A percentile compares a stretch with the other conserved stretches of the same genome.
Evolutionary conservation across 2,329 filamentous ascomycete genomes (phyloP).

Genomic region (Sporothrix mexicana): DNA sequence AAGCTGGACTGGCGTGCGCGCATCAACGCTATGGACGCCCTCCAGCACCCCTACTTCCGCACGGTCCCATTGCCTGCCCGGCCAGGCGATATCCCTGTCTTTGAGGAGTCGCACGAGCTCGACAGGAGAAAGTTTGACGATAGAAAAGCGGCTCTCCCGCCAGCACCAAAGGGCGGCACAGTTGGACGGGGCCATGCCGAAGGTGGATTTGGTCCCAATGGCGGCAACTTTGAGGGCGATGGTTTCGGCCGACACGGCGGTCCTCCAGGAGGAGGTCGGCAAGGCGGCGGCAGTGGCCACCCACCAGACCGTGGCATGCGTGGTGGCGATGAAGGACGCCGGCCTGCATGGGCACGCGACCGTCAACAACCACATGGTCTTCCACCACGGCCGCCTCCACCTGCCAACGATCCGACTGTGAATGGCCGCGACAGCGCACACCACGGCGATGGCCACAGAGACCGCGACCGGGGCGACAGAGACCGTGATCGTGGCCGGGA

Average conservation of each 20-base stretch:
- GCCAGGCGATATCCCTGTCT: constrained; percentile 85
- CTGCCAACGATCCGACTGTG: constrained; percentile 48
- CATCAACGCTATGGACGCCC: constrained; percentile 90
- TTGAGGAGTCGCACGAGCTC: constrained; percentile 96
- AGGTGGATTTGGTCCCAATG: constrained; percentile 54
- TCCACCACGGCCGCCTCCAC: constrained; percentile 58
- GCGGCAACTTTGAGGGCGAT: constrained; percentile 56
- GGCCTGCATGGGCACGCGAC: constrained; percentile 63
- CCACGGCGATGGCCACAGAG: constrained; percentile 46
- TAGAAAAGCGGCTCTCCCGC: constrained; percentile 81
- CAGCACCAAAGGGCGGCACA: constrained; percentile 88
- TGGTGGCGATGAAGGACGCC: constrained; percentile 46
- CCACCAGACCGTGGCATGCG: constrained; percentile 36
- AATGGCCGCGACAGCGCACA: constrained; percentile 47
- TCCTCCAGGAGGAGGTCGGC: background rate
- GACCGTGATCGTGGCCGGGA: constrained; percentile 30
- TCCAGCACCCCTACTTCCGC: constrained; percentile 91
- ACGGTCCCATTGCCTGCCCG: constrained; percentile 76
- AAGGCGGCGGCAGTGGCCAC: background rate
- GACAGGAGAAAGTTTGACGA: constrained; percentile 90
- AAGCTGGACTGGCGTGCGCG: constrained; percentile 87
- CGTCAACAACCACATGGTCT: constrained; percentile 49
- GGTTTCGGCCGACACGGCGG: constrained; percentile 52
- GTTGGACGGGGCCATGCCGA: constrained; percentile 73
- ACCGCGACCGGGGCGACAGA: constrained; percentile 20